These are phyloP conservation scores for Nicotiana noctiflora DNA, from an alignment of 257 asterid species.

Conservation along the genomic window DNA sequence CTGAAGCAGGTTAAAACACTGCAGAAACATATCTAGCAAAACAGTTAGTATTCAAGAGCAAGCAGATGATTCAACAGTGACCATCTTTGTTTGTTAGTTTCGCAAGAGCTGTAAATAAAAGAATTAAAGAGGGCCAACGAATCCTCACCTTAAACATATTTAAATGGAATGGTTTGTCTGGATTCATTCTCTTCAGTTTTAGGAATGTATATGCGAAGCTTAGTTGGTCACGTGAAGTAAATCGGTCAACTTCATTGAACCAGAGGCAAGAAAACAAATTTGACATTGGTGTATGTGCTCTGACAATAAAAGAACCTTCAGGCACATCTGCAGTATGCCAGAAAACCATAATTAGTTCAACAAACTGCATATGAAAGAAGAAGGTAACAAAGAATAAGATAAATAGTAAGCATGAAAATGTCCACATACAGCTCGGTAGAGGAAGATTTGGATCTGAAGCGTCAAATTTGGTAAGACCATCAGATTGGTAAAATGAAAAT, in stretches of 20 bases:
- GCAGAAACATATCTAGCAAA: neutral
- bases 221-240: slow-evolving; percentile 89
- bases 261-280: slow-evolving; percentile 91
- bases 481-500: slow-evolving; percentile 66
- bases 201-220: slow-evolving; percentile 84
- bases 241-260: slow-evolving; percentile 86
- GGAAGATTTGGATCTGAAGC: slow-evolving; percentile 49
- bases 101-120: neutral
- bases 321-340: slow-evolving; percentile 54
- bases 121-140: neutral
- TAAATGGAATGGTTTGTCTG: slow-evolving; percentile 47
- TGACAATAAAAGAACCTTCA: slow-evolving; percentile 85
- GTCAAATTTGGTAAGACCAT: slow-evolving; percentile 79
- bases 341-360: slow-evolving; percentile 6
- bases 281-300: slow-evolving; percentile 90
- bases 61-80: neutral
- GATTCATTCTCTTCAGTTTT: slow-evolving; percentile 73
- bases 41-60: neutral
- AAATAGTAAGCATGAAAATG: slow-evolving; percentile 2
- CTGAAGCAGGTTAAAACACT: neutral
- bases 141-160: slow-evolving; percentile 77
- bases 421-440: slow-evolving; percentile 77
- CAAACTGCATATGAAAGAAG: neutral
- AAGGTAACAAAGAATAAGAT: slow-evolving; percentile 7
- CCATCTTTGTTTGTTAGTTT: neutral